Conservation (phyloP, 2,329 filamentous ascomycete genomes). For the Nannizzia gypsea region DNA sequence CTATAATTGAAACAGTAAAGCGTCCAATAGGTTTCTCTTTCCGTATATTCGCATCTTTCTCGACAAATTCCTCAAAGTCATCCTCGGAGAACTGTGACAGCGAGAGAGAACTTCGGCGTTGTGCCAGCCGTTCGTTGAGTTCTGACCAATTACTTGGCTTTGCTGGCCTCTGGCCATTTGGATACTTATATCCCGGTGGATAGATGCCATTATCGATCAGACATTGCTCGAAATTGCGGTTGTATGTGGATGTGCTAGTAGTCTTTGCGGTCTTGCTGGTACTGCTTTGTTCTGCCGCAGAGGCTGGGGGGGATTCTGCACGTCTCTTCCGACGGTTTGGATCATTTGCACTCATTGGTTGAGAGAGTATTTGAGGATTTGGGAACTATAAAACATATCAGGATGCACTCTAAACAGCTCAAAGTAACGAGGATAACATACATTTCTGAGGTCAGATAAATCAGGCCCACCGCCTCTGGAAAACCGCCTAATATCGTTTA, state of each 20-base stretch:
- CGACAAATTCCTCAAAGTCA: background rate
- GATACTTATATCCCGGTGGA: background rate
- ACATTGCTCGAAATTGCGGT: background rate
- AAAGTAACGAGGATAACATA: background rate
- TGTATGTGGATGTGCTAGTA: background rate
- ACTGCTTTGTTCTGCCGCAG: background rate
- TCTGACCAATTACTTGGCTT: background rate
- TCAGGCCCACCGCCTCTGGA: background rate
- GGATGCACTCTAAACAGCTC: background rate
- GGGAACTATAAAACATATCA: background rate
- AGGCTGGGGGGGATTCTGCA: background rate
- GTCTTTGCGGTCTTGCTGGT: background rate
- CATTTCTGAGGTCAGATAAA: background rate
- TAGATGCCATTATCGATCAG: background rate
- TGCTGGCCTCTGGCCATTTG: background rate
- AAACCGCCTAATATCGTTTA: background rate
- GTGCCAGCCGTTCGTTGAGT: background rate
- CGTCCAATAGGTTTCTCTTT: constrained; percentile 27
- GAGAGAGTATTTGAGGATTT: background rate
- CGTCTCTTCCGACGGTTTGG: background rate
- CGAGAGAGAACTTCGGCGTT: background rate
- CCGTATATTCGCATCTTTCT: background rate
- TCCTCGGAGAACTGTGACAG: background rate
- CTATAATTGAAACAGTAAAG: constrained; percentile 23
- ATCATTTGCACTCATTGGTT: background rate